These are phyloP conservation scores for Coemansia sp. DNA, from an alignment of 192 early-diverging fungal species.

Conservation along the genomic window DNA sequence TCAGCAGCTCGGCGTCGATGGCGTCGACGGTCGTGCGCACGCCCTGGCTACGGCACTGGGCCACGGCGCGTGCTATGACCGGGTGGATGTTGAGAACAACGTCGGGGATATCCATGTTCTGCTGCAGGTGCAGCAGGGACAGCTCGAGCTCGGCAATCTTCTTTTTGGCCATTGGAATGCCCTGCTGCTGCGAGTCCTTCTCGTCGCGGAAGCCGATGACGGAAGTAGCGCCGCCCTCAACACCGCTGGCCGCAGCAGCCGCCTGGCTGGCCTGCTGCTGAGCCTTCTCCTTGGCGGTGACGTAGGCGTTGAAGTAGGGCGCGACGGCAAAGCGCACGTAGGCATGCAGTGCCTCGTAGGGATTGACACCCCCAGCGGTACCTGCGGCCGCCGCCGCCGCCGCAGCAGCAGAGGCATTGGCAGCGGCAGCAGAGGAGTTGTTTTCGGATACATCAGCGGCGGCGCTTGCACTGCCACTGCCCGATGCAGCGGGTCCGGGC, in stretches of 20 bases:
- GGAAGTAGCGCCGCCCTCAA: too few species aligned
- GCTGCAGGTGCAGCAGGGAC: slow-evolving; percentile 89
- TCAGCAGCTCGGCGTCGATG: slow-evolving; percentile 62
- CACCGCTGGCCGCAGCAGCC: slow-evolving; percentile 46
- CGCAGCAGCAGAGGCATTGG: background rate
- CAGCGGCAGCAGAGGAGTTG: background rate
- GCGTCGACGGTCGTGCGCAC: slow-evolving; percentile 71
- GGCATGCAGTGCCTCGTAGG: slow-evolving; percentile 87
- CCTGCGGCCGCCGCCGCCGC: slow-evolving; percentile 24
- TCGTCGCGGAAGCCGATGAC: slow-evolving; percentile 54
- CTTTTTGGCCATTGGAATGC: slow-evolving; percentile 94
- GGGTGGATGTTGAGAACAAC: slow-evolving; percentile 84
- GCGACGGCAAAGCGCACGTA: slow-evolving; percentile 91
- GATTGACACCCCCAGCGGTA: slow-evolving; percentile 44
- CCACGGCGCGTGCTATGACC: slow-evolving; percentile 64
- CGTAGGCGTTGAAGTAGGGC: slow-evolving; percentile 96
- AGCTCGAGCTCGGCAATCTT: slow-evolving; percentile 98
- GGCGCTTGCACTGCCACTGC: background rate
- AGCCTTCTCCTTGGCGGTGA: slow-evolving; percentile 63
- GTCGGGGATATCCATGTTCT: slow-evolving; percentile 98
- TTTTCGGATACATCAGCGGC: background rate
- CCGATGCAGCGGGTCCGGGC: slow-evolving; percentile 64
- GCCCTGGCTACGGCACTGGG: slow-evolving; percentile 62
- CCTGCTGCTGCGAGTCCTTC: slow-evolving; percentile 58
- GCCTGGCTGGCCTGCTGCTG: slow-evolving; percentile 30